Evolutionary conservation across 2,329 filamentous ascomycete species (phyloP), one percentile per base, ranked within the genome.

Genomic region (Chrysosphaeria jannelii): DNA sequence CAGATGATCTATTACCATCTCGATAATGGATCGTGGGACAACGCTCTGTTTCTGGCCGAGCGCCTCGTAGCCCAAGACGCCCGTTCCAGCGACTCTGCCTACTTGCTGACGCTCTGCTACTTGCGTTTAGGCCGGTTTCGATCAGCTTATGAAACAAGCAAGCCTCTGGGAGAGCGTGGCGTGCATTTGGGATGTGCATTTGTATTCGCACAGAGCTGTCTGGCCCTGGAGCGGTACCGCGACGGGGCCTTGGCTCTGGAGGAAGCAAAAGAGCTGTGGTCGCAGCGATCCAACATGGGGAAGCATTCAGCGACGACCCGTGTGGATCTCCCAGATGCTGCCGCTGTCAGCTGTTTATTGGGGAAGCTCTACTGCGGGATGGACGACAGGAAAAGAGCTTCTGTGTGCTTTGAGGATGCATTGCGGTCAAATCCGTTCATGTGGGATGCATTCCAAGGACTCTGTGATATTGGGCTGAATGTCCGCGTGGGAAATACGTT

Each of bases 401-500:
- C 81, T 10, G 60, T 71, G 32, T 76, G 63, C 41, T 93, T 85
- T 39, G 76, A 89, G 33, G 76, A 88, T 29, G 64, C 79, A 5
- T 48, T 97, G 35, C 88, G 79, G 44, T 43, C 66, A 25, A 97
- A 93, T 37, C 79, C 85, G 2, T 81, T 93, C 43, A 85, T 90
- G 60, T 97, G 85, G 85, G 85, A 97, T 50, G 79, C 81, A 1
- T 93, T 93, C 36, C 65, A 68, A 12, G 69, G 63, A 10, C 55
- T 97, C 6, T 90, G 79, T 39, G 78, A 91, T 38, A 74, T 61
- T 65, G 74, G 75, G 4, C 68, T 76, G 21, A 66, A 65, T 32
- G 56, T 93, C 25, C 65, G 72, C 26, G 64, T 85, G 7, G 58
- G 66, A 13, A 90, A 88, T 36, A 71, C 91, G 30, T 97, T 90